A percentile compares a stretch with the other conserved stretches of the same genome.
These are phyloP conservation scores for Plasmodium sp. DNA, from an alignment of 169 alveolate species.

Conservation along the genomic window DNA sequence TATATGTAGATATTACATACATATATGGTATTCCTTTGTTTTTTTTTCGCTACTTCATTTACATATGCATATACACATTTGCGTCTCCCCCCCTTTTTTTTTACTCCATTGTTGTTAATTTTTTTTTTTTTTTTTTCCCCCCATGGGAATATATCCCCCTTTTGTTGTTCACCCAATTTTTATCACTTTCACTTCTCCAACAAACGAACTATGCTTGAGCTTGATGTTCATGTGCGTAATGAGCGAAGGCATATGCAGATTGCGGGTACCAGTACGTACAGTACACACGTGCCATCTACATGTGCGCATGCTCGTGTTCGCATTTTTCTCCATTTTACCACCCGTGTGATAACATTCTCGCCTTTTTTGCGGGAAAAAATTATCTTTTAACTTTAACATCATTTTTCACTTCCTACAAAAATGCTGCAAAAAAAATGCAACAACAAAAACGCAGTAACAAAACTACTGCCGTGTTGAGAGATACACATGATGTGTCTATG, in stretches of 20 bases:
- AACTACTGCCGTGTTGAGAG: background rate
- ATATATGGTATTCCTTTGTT: background rate
- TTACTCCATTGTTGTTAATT: background rate
- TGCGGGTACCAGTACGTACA: background rate
- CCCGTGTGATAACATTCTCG: background rate
- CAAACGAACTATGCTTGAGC: background rate
- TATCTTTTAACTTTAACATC: background rate
- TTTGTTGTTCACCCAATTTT: background rate
- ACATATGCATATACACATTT: background rate
- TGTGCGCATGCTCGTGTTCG: background rate
- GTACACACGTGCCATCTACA: background rate
- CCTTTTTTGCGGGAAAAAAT: background rate
- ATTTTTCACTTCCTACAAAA: background rate
- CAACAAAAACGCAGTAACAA: background rate
- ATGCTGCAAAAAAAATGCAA: background rate
- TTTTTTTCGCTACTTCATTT: background rate
- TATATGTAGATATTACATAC: background rate
- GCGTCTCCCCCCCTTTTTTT: background rate
- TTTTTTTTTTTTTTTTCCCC: background rate
- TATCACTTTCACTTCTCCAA: background rate
- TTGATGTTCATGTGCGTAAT: background rate
- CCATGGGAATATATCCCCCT: background rate
- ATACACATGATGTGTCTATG: background rate
- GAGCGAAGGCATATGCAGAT: background rate
- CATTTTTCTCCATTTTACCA: background rate